Conservation (phyloP, 2,329 filamentous ascomycete genomes). For the Drechslerella dactyloides region DNA sequence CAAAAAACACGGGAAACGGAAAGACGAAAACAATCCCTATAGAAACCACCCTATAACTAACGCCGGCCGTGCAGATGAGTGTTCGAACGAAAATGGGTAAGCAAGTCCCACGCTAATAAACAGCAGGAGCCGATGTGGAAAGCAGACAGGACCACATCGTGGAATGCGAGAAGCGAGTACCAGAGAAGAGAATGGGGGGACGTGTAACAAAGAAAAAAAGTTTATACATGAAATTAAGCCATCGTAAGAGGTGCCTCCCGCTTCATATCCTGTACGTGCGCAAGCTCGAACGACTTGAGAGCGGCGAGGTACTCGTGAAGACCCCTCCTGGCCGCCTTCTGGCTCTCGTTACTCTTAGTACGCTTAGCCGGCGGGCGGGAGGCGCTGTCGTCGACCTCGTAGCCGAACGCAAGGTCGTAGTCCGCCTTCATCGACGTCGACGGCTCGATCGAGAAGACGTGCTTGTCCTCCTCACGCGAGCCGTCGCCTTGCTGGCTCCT, state of each 20-base stretch:
- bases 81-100: constrained; percentile 6
- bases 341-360: constrained; percentile 50
- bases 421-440: constrained; percentile 20
- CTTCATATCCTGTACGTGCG: constrained; percentile 48
- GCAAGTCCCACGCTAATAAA: constrained; percentile 47
- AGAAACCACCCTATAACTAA: constrained; percentile 45
- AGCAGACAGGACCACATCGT: constrained; percentile 5
- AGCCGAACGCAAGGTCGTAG: constrained; percentile 43
- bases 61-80: constrained; percentile 37
- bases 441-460: constrained; percentile 35
- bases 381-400: constrained; percentile 45
- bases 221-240: too few species aligned
- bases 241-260: constrained; percentile 43
- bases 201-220: constrained; percentile 19
- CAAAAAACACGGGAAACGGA: constrained; percentile 10
- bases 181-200: constrained; percentile 16
- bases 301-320: constrained; percentile 48
- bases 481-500: constrained; percentile 48
- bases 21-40: constrained; percentile 26
- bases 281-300: constrained; percentile 50
- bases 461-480: constrained; percentile 30
- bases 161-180: constrained; percentile 15
- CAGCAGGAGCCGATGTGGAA: constrained; percentile 10
- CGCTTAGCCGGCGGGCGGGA: constrained; percentile 46
- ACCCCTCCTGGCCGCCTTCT: constrained; percentile 40